Base-by-base conservation (phyloP, 148 eudicot species). In the Salicornia ramosissima region DNA sequence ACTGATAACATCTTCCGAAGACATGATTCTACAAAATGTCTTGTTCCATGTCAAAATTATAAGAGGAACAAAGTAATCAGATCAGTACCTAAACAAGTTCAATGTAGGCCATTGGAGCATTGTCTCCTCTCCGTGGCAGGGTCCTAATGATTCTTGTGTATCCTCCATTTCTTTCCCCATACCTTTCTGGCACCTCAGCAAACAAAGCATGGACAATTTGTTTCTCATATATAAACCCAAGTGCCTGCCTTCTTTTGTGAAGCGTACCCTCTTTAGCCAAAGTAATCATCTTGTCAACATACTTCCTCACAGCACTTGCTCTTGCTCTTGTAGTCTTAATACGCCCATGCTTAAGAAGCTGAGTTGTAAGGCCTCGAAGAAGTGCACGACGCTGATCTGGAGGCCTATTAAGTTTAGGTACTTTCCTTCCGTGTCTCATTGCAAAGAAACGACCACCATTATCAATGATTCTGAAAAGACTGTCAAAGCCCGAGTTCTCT, bases 61-160 rank as follows among this genome's bases (percentile, higher is more conserved):
- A 36, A 29, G 36, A 26, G n/a, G 14, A 34, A 64, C 21, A 5
- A 50, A 7, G 42, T 50, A 51, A 42, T 25, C 40, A 53, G 54
- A 30, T 4, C 15, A 29, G 69, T 71, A 75, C 74, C 77, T 84
- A 84, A 40, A 89, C 97, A 47, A 92, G 93, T 75, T 92, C 96
- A 68, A 92, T 89, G 76, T 86, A 87, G 29, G 97, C 97, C 97
- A 92, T 92, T 0, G 97, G 93, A 12, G 97, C 97, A 70, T 87
- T 92, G 70, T 92, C 97, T 50, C 97, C 97, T 79, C 93, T 77
- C 76, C 97, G 80, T 2, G 97, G 93, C 16, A 92, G 69, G 19
- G 97, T 92, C 74, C 93, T 86, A 19, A 89, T 82, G 30, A 89
- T 90, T 77, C 97, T 79, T 3, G 97, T 92, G 51, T 92, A 92